Conservation (phyloP, 1,284 basidiomycete genomes). For the Takashimella tepidaria region DNA sequence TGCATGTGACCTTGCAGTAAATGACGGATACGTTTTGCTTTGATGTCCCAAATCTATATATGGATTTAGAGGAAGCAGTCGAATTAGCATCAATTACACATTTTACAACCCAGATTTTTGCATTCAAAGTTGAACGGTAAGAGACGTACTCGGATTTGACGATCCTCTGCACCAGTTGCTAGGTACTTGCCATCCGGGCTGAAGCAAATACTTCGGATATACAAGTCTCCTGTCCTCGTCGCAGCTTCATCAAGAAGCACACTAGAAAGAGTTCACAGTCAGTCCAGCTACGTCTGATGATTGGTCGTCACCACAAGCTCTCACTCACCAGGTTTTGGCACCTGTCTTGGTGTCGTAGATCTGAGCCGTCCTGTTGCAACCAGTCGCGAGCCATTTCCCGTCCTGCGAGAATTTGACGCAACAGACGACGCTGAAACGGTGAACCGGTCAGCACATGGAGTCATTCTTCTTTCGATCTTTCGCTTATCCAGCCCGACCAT, state of each 20-base stretch:
- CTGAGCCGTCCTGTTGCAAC: conserved; percentile 84
- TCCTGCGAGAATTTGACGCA: conserved; percentile 87
- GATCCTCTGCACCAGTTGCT: conserved; percentile 79
- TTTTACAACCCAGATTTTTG: too few relatives aligned
- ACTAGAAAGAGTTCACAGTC: conserved; percentile 45
- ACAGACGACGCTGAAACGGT: conserved; percentile 68
- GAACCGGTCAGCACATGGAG: conserved; percentile 5
- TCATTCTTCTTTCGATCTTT: background rate
- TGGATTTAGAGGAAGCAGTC: conserved; percentile 10
- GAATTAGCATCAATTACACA: conserved; percentile 1
- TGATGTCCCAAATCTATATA: conserved; percentile 85
- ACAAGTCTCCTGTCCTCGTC: conserved; percentile 64
- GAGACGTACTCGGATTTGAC: conserved; percentile 54
- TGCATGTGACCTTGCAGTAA: conserved; percentile 79
- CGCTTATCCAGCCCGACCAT: too few relatives aligned
- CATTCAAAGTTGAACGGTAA: conserved; percentile 15
- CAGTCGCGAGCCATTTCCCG: conserved; percentile 81
- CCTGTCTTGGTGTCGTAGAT: conserved; percentile 87
- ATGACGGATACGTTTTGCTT: conserved; percentile 62
- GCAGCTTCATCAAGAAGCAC: conserved; percentile 64
- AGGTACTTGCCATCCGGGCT: conserved; percentile 73
- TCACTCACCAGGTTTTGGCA: conserved; percentile 63
- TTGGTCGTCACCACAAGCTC: too few relatives aligned
- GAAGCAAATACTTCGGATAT: conserved; percentile 79
- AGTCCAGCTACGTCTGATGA: background rate